Conservation (phyloP, 257 asterid species). For the Solanum acaule region DNA sequence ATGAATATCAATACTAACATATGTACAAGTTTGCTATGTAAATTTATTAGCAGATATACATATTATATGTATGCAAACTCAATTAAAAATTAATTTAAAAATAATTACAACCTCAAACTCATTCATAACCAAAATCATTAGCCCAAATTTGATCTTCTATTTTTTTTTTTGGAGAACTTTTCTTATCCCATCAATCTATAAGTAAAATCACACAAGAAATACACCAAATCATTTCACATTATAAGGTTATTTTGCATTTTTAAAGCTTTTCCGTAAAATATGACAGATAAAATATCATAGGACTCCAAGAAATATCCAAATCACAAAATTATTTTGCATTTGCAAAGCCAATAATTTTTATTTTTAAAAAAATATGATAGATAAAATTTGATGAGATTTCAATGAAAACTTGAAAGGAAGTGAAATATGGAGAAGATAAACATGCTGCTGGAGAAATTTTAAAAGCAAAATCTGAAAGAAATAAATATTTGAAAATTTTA, state of each 20-base stretch:
- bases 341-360: neutral
- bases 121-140: neutral
- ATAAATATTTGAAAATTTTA: neutral
- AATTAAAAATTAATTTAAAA: too few relatives aligned
- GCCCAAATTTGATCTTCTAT: neutral
- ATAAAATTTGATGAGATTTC: neutral
- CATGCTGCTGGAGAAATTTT: neutral
- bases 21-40: neutral
- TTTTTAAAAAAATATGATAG: neutral
- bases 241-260: neutral
- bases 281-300: too few relatives aligned
- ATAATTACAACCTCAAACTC: neutral
- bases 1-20: neutral
- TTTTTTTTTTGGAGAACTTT: too few relatives aligned
- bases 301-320: neutral
- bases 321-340: neutral
- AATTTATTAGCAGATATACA: neutral
- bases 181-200: neutral
- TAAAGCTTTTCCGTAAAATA: too few relatives aligned
- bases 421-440: neutral
- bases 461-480: neutral
- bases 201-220: neutral
- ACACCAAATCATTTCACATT: too few relatives aligned
- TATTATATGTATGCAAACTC: neutral
- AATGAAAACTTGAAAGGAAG: neutral